Percentiles rank a stretch among this genome's conserved stretches.
Evolutionary conservation across 1,284 basidiomycete genomes (phyloP).

Genomic region (Kwoniella shivajii): DNA sequence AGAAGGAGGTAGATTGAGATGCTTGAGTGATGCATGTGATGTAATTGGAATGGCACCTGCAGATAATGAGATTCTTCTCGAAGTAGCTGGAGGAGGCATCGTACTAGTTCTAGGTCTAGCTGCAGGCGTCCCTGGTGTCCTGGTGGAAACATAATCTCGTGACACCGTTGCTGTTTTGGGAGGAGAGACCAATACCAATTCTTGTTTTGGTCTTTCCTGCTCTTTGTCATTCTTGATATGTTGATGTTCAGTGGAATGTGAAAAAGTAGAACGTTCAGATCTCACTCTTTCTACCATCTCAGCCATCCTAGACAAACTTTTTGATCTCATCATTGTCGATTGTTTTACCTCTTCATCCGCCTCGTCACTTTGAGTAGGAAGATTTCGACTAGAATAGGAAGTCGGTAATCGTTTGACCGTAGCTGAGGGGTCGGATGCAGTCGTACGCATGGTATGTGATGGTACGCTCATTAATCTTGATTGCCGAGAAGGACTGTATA

Average conservation of each 20-base stretch:
- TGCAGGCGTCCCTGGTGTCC: not conserved
- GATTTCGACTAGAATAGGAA: not conserved
- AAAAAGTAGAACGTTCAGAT: constrained; percentile 5
- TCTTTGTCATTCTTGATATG: not conserved
- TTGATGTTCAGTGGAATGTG: not conserved
- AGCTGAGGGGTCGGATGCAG: not conserved
- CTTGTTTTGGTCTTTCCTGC: not conserved
- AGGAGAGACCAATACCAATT: not conserved
- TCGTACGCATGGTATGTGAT: not conserved
- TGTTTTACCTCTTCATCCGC: not conserved
- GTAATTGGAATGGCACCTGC: constrained; percentile 22
- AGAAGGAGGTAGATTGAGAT: constrained; percentile 5
- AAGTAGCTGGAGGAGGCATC: constrained; percentile 4
- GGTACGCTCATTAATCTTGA: not conserved
- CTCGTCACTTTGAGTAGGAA: not conserved
- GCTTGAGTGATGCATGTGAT: constrained; percentile 17
- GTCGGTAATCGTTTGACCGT: constrained; percentile 1
- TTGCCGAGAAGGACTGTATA: not conserved
- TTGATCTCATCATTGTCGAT: constrained; percentile 9
- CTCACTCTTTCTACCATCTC: constrained; percentile 21
- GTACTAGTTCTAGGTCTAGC: constrained; percentile 9
- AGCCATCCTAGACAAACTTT: constrained; percentile 19
- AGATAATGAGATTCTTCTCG: constrained; percentile 25
- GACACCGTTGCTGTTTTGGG: constrained; percentile 10
- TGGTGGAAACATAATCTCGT: constrained; percentile 2